A percentile compares a stretch with the other conserved stretches of the same genome.
phyloP scores from a whole-genome alignment of 345 rosid species.

The Salix brachista region DNA sequence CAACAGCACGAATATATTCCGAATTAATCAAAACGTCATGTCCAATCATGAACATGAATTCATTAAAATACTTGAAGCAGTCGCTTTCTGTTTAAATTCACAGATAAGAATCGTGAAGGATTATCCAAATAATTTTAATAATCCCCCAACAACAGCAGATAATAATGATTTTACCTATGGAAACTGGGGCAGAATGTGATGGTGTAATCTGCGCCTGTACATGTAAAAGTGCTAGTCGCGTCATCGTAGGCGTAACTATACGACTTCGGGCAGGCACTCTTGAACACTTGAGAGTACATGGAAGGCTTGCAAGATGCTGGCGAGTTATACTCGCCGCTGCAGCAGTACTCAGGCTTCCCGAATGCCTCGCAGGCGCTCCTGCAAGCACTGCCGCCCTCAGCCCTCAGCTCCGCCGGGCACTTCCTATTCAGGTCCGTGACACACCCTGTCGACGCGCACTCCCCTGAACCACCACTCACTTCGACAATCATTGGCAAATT shows the following conservation, averaged over 20 bases:
- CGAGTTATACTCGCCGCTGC: constrained; percentile 21
- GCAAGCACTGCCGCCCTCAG: constrained; percentile 19
- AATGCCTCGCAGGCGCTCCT: constrained; percentile 25
- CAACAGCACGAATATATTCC: neutral
- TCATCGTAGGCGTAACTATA: constrained; percentile 28
- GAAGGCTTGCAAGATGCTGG: constrained; percentile 22
- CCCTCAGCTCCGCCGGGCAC: constrained; percentile 23
- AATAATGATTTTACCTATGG: constrained; percentile 5
- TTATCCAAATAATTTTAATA: no score
- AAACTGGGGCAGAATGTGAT: constrained; percentile 22
- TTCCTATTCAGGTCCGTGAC: constrained; percentile 16
- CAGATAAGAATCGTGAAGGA: neutral
- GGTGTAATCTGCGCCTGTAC: constrained; percentile 24
- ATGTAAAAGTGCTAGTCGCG: constrained; percentile 25
- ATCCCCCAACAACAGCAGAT: neutral
- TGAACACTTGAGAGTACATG: constrained; percentile 22
- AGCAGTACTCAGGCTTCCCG: constrained; percentile 26
- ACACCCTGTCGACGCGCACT: constrained; percentile 24
- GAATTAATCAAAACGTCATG: neutral
- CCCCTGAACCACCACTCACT: constrained; percentile 17
- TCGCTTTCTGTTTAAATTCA: no score
- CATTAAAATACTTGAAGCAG: no score
- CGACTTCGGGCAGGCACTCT: constrained; percentile 24
- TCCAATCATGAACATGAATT: no score
- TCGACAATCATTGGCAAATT: constrained; percentile 22